Evolutionary conservation across 2,329 filamentous ascomycete species (phyloP), one percentile per base, ranked within the genome.

Genomic region (Neophaeococcomyces aloes): DNA sequence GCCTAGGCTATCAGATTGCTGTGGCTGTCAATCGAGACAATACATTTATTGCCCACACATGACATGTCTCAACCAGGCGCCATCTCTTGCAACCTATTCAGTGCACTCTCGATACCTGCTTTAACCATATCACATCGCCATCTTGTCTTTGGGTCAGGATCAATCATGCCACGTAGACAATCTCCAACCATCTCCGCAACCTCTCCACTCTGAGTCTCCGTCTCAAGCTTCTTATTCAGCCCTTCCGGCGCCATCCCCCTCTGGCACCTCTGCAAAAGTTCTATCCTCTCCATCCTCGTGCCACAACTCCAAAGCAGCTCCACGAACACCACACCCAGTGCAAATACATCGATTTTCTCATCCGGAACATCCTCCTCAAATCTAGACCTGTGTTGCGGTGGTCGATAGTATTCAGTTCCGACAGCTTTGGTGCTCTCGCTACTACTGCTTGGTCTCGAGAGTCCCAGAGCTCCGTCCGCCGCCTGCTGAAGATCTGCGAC

Each of bases 331-430:
- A 56, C 48, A 13, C 58, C 56, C 4, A 61, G 48, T 3, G 59
- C 53, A 33, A 59, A 53, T 11, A 61, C 49, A 30, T 61, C 79
- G 1, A 79, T 59, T 42, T 74, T 76, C 45, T 72, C 70, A 53
- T 66, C 71, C 56, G 8, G 35, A 27, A 25, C 33, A 17, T 37
- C 32, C 11, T 37, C n/a, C 29, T 51, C 41, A 19, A n/a, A 10
- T 4, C 19, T 8, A 13, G 33, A 13, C 6, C 19, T 29, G 32
- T 35, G 37, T 44, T 56, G 56, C 2, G 69, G 66, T 2, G 78
- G 78, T 4, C 75, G 70, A 52, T 82, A 81, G 47, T 79, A 72
- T 45, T 76, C 71, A 0, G 78, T 81, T 1, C 77, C 78, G 2
- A 79, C 75, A 0, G 69, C 66, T 36, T 68, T 70, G 49, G 10